A percentile compares a stretch with the other conserved stretches of the same genome.
phyloP scores from a whole-genome alignment of 768 basidiomycete species.

The Kwoniella botswanensis region DNA sequence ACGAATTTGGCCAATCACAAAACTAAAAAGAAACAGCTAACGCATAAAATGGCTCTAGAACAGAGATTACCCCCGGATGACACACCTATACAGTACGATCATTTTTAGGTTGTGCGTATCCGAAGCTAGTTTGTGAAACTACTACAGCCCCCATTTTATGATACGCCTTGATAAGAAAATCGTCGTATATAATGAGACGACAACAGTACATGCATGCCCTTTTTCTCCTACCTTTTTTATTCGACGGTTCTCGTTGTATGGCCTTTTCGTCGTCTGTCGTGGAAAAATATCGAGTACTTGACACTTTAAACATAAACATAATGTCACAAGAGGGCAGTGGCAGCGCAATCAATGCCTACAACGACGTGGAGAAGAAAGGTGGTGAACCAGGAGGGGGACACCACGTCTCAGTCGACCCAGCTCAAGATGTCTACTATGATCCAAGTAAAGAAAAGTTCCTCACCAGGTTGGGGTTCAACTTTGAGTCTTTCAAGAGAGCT shows the following conservation, averaged over 20 bases:
- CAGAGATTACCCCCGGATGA: neutral
- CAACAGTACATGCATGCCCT: neutral
- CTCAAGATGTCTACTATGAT: constrained; percentile 47
- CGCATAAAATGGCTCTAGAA: neutral
- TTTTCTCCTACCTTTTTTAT: neutral
- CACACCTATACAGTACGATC: neutral
- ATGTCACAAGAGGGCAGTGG: constrained; percentile 9
- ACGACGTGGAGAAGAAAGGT: constrained; percentile 19
- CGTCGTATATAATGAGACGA: neutral
- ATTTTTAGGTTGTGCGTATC: neutral
- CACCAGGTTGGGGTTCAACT: constrained; percentile 56
- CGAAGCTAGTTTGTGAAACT: too few species aligned
- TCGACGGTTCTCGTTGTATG: neutral
- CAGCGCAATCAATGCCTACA: neutral
- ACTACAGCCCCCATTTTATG: too few species aligned
- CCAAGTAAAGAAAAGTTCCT: constrained; percentile 52
- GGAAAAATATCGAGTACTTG: neutral
- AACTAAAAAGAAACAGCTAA: neutral
- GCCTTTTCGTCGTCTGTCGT: neutral
- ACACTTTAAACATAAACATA: neutral
- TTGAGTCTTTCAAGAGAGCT: constrained; percentile 59
- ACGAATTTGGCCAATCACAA: neutral
- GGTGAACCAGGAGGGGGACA: neutral
- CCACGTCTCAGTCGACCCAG: constrained; percentile 17
- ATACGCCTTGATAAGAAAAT: too few species aligned